These are phyloP conservation scores for Flaveria brownii DNA, from an alignment of 129 eudicot genomes.

Conservation along the genomic window DNA sequence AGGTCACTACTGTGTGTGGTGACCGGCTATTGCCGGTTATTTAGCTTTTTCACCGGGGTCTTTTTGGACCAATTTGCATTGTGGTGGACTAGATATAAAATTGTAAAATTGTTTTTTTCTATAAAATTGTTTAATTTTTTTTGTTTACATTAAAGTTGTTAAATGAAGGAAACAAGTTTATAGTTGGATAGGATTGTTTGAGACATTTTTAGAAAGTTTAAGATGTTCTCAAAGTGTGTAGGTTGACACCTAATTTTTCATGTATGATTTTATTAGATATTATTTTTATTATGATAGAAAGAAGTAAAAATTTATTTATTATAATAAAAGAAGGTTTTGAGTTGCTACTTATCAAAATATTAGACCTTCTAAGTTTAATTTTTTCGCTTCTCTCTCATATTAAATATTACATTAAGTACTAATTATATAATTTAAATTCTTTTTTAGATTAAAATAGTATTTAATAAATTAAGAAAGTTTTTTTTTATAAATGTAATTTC, in stretches of 20 bases:
- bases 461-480: no score
- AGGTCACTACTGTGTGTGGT: constrained; percentile 32
- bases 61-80: neutral
- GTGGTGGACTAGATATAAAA: neutral
- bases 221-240: neutral
- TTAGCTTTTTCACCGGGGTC: neutral
- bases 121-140: neutral
- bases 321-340: no score
- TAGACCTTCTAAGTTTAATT: no score
- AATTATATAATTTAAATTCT: no score
- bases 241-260: neutral
- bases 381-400: no score
- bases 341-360: no score
- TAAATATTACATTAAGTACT: no score
- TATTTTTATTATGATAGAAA: no score
- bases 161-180: neutral
- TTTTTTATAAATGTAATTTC: no score
- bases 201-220: neutral
- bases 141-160: neutral
- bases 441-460: no score
- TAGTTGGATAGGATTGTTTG: neutral
- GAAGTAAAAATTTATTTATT: no score
- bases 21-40: constrained; percentile 53
- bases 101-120: neutral
- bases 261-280: no score